Evolutionary conservation across 202 grass and related monocot species (phyloP), one percentile per base, ranked within the genome.

Genomic region (Zoysia matrella): DNA sequence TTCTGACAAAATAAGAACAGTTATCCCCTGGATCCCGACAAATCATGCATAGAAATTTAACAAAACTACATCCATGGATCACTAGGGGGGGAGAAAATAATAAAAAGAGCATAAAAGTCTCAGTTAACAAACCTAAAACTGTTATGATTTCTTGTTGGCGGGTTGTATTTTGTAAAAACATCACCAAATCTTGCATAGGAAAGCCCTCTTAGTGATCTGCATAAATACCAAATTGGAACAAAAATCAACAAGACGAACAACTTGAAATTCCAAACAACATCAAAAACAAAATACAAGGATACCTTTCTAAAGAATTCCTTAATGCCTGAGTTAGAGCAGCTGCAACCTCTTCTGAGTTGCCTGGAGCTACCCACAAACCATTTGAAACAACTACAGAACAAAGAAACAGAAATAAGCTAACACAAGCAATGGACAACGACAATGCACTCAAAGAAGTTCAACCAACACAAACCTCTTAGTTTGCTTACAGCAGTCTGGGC

Each of bases 281-380:
- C 22, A 22, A 22, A 22, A 22, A 22, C 22, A 22, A 75, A 86
- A 80, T 61, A 85, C 62, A 40, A 18, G 39, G 64, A 74, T 89
- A 97, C 95, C 95, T 95, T 90, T 98, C 96, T 90, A 98, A 83
- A 58, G 90, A 93, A 84, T 92, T 98, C 88, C 92, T 88, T 73
- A 98, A 88, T 75, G 92, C 96, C 67, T 98, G 90, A 81, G 85
- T 83, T 83, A 98, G 83, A 80, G 92, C 92, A 81, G 94, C 75
- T 52, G 90, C 88, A 65, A 98, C 85, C 77, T 98, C 96, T 93
- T 98, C 92, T 61, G 91, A 98, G 82, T 95, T 94, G 58, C 96
- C 96, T 81, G 96, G 96, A 41, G 91, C 88, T 76, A 93, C 76
- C 96, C 96, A 98, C 72, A 98, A 86, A 71, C 91, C 96, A 89